These are phyloP conservation scores for Trypanosoma lewisi DNA, from an alignment of 208 protist species.

Conservation along the genomic window DNA sequence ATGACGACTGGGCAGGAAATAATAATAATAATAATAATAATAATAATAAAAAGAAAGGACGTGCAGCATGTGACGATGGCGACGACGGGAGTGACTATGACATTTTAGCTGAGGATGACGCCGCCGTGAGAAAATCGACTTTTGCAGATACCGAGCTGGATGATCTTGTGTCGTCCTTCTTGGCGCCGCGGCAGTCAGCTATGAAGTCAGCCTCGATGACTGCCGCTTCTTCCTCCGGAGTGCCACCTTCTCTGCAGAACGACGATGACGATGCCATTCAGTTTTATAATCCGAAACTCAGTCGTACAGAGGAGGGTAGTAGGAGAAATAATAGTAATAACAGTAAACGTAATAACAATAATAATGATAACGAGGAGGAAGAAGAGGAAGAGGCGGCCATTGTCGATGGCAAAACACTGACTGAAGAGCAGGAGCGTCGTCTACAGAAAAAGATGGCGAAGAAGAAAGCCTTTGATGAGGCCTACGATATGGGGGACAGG, in stretches of 20 bases:
- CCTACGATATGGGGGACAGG: constrained; percentile 73
- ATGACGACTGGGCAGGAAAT: constrained; percentile 1
- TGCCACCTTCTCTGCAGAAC: constrained; percentile 20
- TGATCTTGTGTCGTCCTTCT: constrained; percentile 32
- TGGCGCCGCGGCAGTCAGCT: constrained; percentile 21
- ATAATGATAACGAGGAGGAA: constrained; percentile 32
- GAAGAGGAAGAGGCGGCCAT: constrained; percentile 41
- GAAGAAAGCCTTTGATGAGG: constrained; percentile 85
- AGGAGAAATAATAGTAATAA: background rate
- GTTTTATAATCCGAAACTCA: constrained; percentile 27
- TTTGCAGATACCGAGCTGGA: constrained; percentile 28
- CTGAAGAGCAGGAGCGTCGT: constrained; percentile 74
- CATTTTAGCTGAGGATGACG: constrained; percentile 57
- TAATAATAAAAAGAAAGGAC: no score
- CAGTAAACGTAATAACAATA: constrained; percentile 17
- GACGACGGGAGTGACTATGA: constrained; percentile 51
- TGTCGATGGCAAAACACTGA: constrained; percentile 42
- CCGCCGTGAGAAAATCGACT: constrained; percentile 30
- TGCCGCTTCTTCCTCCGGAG: constrained; percentile 7
- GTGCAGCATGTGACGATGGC: background rate
- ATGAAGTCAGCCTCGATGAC: background rate
- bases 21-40: no score
- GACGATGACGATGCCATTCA: constrained; percentile 43
- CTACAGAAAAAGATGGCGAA: constrained; percentile 90
- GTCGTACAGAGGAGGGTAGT: background rate